Conservation (phyloP, 1,284 basidiomycete species). For the Heterobasidion annosum region DNA sequence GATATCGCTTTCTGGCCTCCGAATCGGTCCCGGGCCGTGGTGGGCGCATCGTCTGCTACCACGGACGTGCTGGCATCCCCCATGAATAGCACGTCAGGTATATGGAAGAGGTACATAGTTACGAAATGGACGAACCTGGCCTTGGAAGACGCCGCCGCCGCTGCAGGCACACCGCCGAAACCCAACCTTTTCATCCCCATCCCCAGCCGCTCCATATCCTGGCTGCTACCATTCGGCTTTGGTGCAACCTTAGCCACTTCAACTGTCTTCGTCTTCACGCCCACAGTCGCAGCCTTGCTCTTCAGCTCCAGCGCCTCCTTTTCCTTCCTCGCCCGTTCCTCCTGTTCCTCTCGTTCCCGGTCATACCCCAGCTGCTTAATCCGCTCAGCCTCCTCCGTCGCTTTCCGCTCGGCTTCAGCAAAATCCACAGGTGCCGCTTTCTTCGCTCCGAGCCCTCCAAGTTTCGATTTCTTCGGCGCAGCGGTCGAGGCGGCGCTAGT, state of each 20-base stretch:
- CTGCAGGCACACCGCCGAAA: conserved; percentile 73
- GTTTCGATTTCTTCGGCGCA: conserved; percentile 55
- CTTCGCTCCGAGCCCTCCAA: conserved; percentile 81
- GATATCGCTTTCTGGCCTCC: conserved; percentile 92
- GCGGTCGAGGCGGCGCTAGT: conserved; percentile 22
- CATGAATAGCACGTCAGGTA: not conserved
- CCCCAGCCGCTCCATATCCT: conserved; percentile 56
- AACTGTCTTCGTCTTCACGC: conserved; percentile 16
- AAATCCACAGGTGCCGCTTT: conserved; percentile 83
- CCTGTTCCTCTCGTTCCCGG: conserved; percentile 66
- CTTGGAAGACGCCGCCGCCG: conserved; percentile 34
- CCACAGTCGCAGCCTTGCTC: conserved; percentile 15
- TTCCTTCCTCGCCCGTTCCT: conserved; percentile 52
- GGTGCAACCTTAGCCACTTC: conserved; percentile 18
- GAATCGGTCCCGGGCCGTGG: conserved; percentile 86
- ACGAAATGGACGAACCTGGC: conserved; percentile 32
- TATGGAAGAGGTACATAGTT: not conserved
- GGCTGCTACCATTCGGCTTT: conserved; percentile 27
- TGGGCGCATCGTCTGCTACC: conserved; percentile 53
- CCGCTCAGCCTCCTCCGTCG: conserved; percentile 82
- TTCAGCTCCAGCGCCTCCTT: conserved; percentile 38
- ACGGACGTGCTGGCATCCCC: not conserved
- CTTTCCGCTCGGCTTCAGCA: conserved; percentile 84
- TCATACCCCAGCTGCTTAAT: conserved; percentile 88
- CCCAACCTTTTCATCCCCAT: conserved; percentile 84